Evolutionary conservation across 371 early-diverging fungal genomes (phyloP).

Genomic region (Mortierella sp.): DNA sequence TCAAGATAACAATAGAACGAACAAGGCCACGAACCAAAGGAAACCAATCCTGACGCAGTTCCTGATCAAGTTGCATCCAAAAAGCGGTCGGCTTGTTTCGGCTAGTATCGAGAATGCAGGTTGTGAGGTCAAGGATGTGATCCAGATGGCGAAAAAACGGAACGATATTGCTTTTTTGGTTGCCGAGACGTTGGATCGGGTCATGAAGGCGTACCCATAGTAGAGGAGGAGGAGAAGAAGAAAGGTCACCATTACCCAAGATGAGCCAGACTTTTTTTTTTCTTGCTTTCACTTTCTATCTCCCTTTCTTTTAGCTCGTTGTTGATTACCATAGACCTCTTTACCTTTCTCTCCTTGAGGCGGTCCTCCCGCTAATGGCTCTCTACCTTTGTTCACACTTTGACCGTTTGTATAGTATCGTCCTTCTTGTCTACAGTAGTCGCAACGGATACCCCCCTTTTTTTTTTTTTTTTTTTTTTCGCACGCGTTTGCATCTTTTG

Average conservation of each 20-base stretch:
- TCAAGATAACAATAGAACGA: not conserved
- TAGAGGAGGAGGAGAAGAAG: not conserved
- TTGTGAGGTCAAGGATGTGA: slow-evolving; percentile 47
- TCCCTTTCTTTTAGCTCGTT: not conserved
- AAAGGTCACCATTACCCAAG: not conserved
- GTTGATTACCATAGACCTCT: not conserved
- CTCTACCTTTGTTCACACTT: not conserved
- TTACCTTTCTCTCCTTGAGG: too few species aligned
- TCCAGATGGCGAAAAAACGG: slow-evolving; percentile 37
- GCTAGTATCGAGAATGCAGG: slow-evolving; percentile 40
- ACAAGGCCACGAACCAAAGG: slow-evolving; percentile 6
- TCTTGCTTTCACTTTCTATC: not conserved
- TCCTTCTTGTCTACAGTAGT: too few species aligned
- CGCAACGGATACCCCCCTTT: too few species aligned
- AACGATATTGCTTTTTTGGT: slow-evolving; percentile 50
- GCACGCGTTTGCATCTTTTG: too few species aligned
- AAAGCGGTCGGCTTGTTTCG: slow-evolving; percentile 33
- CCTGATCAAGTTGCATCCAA: slow-evolving; percentile 38
- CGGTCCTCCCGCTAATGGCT: too few species aligned
- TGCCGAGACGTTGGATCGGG: slow-evolving; percentile 28
- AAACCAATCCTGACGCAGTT: slow-evolving; percentile 30
- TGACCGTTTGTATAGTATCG: too few species aligned
- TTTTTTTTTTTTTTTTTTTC: too few species aligned
- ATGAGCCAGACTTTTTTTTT: not conserved
- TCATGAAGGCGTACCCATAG: slow-evolving; percentile 39